A percentile compares a stretch with the other conserved stretches of the same genome.
phyloP scores from a whole-genome alignment of 805 yeast genomes.

The Candida germanica region DNA sequence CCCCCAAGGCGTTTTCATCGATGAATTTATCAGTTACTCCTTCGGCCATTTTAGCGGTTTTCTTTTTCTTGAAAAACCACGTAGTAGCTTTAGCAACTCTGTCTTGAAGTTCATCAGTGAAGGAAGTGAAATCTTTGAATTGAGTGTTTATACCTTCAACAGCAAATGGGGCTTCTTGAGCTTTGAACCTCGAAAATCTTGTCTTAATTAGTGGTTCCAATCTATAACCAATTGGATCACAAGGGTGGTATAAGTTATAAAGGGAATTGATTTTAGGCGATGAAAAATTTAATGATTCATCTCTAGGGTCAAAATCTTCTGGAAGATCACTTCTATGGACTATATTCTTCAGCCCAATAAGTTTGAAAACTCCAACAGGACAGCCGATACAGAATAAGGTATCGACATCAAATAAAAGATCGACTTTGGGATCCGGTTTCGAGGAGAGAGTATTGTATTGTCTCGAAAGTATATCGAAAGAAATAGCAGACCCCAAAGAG shows the following conservation, averaged over 20 bases:
- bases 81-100: slow-evolving; percentile 32
- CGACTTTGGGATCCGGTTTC: slow-evolving; percentile 29
- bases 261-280: slow-evolving; percentile 62
- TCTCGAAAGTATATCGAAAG: slow-evolving; percentile 65
- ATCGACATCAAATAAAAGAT: slow-evolving; percentile 67
- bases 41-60: slow-evolving; percentile 6
- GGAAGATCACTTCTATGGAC: slow-evolving; percentile 33
- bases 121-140: slow-evolving; percentile 39
- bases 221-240: slow-evolving; percentile 90
- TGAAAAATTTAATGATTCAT: slow-evolving; percentile 17
- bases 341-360: slow-evolving; percentile 65
- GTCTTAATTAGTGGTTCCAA: slow-evolving; percentile 76
- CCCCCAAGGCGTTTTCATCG: slow-evolving; percentile 40
- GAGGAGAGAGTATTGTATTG: slow-evolving; percentile 36
- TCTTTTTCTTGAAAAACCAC: slow-evolving; percentile 26
- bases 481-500: slow-evolving; percentile 85
- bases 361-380: slow-evolving; percentile 83
- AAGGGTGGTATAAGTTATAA: slow-evolving; percentile 83
- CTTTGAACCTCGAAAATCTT: slow-evolving; percentile 46
- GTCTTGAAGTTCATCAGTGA: slow-evolving; percentile 38
- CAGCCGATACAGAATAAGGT: slow-evolving; percentile 83
- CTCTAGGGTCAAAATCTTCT: slow-evolving; percentile 20
- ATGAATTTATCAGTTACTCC: slow-evolving; percentile 15
- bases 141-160: slow-evolving; percentile 50
- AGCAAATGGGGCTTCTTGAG: slow-evolving; percentile 58